These are phyloP conservation scores for Avicennia marina DNA, from an alignment of 257 asterid genomes.

Conservation along the genomic window DNA sequence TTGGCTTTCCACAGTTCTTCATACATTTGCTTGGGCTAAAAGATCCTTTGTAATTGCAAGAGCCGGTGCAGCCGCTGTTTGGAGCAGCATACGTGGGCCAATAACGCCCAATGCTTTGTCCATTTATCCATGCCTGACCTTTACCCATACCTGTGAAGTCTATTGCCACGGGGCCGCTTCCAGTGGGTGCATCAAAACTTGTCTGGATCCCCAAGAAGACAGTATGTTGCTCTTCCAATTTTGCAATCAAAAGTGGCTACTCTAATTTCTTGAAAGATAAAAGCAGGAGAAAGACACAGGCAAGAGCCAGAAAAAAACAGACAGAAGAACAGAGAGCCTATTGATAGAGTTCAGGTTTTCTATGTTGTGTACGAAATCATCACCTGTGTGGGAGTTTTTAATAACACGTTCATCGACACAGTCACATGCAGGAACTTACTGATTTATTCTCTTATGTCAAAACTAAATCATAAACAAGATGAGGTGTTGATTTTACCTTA, in stretches of 20 bases:
- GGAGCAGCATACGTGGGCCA: neutral
- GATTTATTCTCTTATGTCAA: too few relatives aligned
- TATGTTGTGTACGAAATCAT: too few relatives aligned
- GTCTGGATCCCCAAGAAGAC: conserved; percentile 35
- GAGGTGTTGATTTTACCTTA: conserved; percentile 40
- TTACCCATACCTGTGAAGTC: conserved; percentile 79
- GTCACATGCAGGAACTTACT: too few relatives aligned
- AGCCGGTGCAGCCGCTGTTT: conserved; percentile 37
- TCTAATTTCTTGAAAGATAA: too few relatives aligned
- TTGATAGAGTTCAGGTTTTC: too few relatives aligned
- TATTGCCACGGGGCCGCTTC: conserved; percentile 62
- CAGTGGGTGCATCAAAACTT: conserved; percentile 61
- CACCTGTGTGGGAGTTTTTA: too few relatives aligned
- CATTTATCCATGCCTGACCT: conserved; percentile 63
- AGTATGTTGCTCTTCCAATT: neutral
- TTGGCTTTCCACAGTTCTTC: conserved; percentile 71
- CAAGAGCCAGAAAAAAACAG: neutral
- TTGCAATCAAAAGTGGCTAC: too few relatives aligned
- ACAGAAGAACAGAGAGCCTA: too few relatives aligned
- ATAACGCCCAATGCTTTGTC: conserved; percentile 7
- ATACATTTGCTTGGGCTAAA: conserved; percentile 29
- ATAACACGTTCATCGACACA: too few relatives aligned
- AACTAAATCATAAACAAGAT: neutral
- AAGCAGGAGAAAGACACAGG: too few relatives aligned
- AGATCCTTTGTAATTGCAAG: conserved; percentile 73